Evolutionary conservation across 768 basidiomycete genomes (phyloP).

Genomic region (Podaxis sp.): DNA sequence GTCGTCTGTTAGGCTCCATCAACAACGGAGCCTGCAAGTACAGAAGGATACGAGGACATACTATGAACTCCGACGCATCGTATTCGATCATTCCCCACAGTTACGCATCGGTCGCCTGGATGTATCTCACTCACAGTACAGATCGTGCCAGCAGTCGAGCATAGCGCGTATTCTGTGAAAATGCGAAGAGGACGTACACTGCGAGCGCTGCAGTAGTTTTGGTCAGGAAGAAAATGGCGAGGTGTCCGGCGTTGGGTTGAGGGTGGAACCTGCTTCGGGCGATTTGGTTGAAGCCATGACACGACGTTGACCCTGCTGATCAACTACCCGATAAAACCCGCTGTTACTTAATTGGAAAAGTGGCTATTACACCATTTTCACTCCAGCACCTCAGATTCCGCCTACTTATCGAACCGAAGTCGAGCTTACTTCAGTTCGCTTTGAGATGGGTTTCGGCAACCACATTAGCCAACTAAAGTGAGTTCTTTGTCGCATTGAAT

Average conservation of each 20-base stretch:
- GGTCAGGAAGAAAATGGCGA: slow-evolving; percentile 3
- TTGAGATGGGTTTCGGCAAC: no score
- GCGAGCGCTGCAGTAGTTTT: neutral
- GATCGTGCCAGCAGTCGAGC: slow-evolving; percentile 49
- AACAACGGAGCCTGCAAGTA: neutral
- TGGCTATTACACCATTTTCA: no score
- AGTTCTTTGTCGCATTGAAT: no score
- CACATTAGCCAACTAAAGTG: no score
- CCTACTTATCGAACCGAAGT: no score
- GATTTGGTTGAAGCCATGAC: slow-evolving; percentile 13
- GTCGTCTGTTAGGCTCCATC: neutral
- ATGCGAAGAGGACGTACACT: neutral
- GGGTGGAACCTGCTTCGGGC: neutral
- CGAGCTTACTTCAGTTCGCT: no score
- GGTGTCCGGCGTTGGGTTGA: neutral
- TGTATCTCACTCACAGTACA: slow-evolving; percentile 65
- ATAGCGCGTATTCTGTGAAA: slow-evolving; percentile 52
- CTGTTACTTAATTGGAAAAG: no score
- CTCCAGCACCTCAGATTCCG: no score
- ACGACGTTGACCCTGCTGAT: slow-evolving; percentile 1
- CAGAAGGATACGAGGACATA: slow-evolving; percentile 25
- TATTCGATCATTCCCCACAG: slow-evolving; percentile 49
- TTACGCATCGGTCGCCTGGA: slow-evolving; percentile 62
- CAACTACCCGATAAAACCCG: neutral
- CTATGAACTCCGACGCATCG: slow-evolving; percentile 47